Conservation (phyloP, 345 rosid species). For the Camelina neglecta region DNA sequence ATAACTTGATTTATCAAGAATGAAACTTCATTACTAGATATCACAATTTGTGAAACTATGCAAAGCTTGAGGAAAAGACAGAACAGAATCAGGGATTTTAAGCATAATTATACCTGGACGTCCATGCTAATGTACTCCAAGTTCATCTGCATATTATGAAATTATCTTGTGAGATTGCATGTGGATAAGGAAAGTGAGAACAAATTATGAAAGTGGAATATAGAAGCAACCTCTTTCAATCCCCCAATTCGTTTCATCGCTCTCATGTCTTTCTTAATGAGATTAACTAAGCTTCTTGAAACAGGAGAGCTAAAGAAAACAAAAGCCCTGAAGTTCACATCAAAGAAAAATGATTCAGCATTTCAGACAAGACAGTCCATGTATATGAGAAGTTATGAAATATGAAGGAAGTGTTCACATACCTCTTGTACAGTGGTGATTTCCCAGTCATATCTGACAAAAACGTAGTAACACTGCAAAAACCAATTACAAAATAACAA, state of each 20-base stretch:
- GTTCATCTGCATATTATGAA: conserved; percentile 78
- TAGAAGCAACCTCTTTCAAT: conserved; percentile 72
- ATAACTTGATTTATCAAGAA: neutral
- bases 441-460: conserved; percentile 94
- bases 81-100: conserved; percentile 3
- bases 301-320: conserved; percentile 95
- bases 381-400: neutral
- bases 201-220: conserved; percentile 4
- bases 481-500: conserved; percentile 2
- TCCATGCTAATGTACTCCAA: conserved; percentile 96
- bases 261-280: conserved; percentile 74
- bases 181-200: conserved; percentile 14
- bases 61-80: conserved; percentile 8
- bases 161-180: conserved; percentile 8
- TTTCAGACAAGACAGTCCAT: neutral
- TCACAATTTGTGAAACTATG: conserved; percentile 1
- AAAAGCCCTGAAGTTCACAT: conserved; percentile 67
- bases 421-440: conserved; percentile 90
- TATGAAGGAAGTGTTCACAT: conserved; percentile 45
- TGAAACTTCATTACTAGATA: conserved; percentile 12
- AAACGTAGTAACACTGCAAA: conserved; percentile 73
- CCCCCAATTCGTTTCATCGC: conserved; percentile 87
- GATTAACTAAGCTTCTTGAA: conserved; percentile 74
- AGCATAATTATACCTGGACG: conserved; percentile 62
- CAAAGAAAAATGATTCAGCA: conserved; percentile 4